Evolutionary conservation across 441 rosid species (phyloP).

Genomic region (Adansonia madagascariensis): DNA sequence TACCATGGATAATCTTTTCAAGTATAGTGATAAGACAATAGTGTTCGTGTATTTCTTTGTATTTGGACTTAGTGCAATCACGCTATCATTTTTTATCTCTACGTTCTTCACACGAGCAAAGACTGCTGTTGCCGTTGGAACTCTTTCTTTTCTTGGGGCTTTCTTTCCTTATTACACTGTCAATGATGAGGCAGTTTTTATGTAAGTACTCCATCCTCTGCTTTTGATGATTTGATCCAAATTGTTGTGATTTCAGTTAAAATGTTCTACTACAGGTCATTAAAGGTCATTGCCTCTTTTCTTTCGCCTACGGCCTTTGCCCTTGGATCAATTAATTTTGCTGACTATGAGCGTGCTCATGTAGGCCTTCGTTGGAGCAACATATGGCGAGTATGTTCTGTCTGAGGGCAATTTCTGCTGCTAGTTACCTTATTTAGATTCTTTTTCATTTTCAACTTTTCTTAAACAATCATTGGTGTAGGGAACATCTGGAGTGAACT

Average conservation of each 20-base stretch:
- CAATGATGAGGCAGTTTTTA: constrained; percentile 81
- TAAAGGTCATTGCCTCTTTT: constrained; percentile 84
- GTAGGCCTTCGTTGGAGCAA: constrained; percentile 99
- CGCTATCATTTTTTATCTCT: constrained; percentile 85
- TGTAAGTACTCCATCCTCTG: constrained; percentile 54
- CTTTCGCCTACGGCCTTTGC: constrained; percentile 99
- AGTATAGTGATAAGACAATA: constrained; percentile 89
- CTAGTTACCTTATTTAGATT: not conserved
- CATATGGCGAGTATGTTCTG: constrained; percentile 80
- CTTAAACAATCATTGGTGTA: constrained; percentile 43
- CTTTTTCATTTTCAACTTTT: constrained; percentile 30
- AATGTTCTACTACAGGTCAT: constrained; percentile 54
- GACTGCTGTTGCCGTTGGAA: constrained; percentile 99
- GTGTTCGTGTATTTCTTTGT: constrained; percentile 93
- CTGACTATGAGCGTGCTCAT: constrained; percentile 99
- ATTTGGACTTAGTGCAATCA: constrained; percentile 94
- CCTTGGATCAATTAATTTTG: constrained; percentile 95
- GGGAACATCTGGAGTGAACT: constrained; percentile 97
- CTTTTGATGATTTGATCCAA: constrained; percentile 18
- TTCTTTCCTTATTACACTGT: constrained; percentile 99
- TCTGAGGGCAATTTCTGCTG: constrained; percentile 26
- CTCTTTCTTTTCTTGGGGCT: constrained; percentile 92
- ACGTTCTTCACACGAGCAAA: constrained; percentile 95
- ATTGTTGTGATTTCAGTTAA: constrained; percentile 4
- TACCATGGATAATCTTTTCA: constrained; percentile 91